phyloP scores from a whole-genome alignment of 2,329 filamentous ascomycete genomes.

The Phyllosticta citrichinensis region DNA sequence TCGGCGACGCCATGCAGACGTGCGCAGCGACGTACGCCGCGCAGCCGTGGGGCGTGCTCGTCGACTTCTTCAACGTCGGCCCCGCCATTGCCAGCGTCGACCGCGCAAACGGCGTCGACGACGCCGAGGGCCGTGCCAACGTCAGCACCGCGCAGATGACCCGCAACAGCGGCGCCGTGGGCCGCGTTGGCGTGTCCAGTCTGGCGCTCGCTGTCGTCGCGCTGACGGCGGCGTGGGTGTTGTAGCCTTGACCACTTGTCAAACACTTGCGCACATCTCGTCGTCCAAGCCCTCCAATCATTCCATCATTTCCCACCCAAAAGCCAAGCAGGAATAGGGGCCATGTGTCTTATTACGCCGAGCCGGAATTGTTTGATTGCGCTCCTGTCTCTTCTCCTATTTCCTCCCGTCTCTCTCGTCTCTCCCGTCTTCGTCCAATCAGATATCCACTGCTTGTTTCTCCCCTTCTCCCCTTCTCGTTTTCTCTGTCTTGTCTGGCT shows the following conservation, averaged over 20 bases:
- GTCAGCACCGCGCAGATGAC: constrained; percentile 12
- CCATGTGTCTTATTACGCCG: too few species aligned
- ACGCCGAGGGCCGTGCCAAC: constrained; percentile 30
- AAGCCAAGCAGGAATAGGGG: too few species aligned
- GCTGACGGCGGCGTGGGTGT: background rate
- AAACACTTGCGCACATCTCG: too few species aligned
- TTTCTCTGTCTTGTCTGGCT: background rate
- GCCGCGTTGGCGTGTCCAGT: background rate
- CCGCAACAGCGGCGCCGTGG: background rate
- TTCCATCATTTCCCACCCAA: too few species aligned
- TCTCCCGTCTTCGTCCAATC: too few species aligned
- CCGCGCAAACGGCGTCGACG: constrained; percentile 48
- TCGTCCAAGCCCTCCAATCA: too few species aligned
- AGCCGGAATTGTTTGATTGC: too few species aligned
- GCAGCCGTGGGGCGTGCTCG: constrained; percentile 59
- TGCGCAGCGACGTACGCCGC: constrained; percentile 50
- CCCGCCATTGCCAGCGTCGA: constrained; percentile 58
- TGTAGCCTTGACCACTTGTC: background rate
- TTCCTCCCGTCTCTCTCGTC: too few species aligned
- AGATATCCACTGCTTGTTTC: too few species aligned
- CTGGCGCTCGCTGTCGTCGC: background rate
- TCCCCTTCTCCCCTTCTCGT: too few species aligned
- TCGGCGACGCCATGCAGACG: constrained; percentile 25
- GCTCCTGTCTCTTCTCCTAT: too few species aligned
- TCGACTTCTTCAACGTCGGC: constrained; percentile 66